Evolutionary conservation across 2,329 filamentous ascomycete genomes (phyloP), one percentile per base, ranked within the genome.

Genomic region (Trichoderma breve): DNA sequence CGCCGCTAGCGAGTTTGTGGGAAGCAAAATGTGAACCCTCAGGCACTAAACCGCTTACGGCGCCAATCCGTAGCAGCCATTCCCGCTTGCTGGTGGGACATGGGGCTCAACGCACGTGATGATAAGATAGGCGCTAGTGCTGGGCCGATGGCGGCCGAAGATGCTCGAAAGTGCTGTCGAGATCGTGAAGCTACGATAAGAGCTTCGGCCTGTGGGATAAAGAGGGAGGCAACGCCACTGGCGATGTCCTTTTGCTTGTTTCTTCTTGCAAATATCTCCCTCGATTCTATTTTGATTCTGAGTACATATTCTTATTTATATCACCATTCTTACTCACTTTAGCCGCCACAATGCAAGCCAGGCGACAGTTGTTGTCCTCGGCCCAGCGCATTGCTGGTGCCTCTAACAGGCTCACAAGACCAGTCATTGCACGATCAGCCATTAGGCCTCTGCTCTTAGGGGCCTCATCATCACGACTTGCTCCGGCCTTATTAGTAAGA

Each of bases 21-120:
- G 81, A 81, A 80, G 78, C 76, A 82, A 83, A 83, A 80, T 81
- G 79, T 80, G 81, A 82, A 81, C 82, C 82, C 82, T 83, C 81
- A 77, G 78, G 74, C 75, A 77, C 82, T 82, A 81, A 72, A 62
- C 78, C 78, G 62, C 62, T 79, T 80, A 71, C 55, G 77, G 79
- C 70, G 69, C 57, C 28, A 28, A 68, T 73, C 71, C 73, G 71
- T 74, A 69, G 65, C 72, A 51, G 58, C 43, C 58, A 71, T 70
- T 70, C 71, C 69, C 70, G 73, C 53, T 73, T 73, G 71, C 26
- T 66, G 73, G 74, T 74, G 74, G 76, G 76, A 73, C 76, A 80
- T 76, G 79, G 79, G 80, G 80, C 77, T 79, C 75, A 64, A 62
- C 21, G 65, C 82, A 82, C 80, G 82, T 83, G 81, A 78, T 74